Evolutionary conservation across 805 yeast species (phyloP).

Genomic region (Pichia rugopelliculosa): DNA sequence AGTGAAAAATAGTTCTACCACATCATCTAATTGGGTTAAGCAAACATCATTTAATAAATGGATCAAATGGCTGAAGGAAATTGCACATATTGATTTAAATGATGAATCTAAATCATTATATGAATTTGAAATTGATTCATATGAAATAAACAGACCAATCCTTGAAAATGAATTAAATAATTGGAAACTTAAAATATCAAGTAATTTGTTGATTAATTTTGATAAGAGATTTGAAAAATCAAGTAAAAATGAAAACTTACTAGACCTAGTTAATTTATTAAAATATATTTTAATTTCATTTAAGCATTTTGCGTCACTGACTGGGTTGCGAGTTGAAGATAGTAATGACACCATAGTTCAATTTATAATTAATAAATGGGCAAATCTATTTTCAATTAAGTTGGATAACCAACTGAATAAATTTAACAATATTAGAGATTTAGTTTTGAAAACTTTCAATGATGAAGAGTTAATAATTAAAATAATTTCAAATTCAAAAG

Average conservation of each 20-base stretch:
- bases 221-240: conserved; percentile 6
- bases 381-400: conserved; percentile 7
- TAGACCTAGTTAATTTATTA: conserved; percentile 15
- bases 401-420: conserved; percentile 13
- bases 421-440: conserved; percentile 16
- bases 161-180: conserved; percentile 7
- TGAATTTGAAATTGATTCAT: conserved; percentile 13
- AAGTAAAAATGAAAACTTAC: conserved; percentile 8
- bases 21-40: conserved; percentile 22
- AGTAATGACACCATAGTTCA: conserved; percentile 7
- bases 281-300: conserved; percentile 20
- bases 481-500: conserved; percentile 10
- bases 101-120: conserved; percentile 18
- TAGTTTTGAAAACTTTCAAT: conserved; percentile 14
- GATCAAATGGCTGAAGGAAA: conserved; percentile 23
- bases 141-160: conserved; percentile 4
- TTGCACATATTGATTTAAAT: not conserved
- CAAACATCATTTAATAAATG: conserved; percentile 23
- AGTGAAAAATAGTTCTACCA: conserved; percentile 15
- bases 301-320: conserved; percentile 27
- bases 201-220: conserved; percentile 10
- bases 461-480: conserved; percentile 8
- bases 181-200: conserved; percentile 22
- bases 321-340: conserved; percentile 10
- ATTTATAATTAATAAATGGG: conserved; percentile 18